phyloP scores from a whole-genome alignment of 495 filamentous ascomycete genomes.

The Thozetella sp. region DNA sequence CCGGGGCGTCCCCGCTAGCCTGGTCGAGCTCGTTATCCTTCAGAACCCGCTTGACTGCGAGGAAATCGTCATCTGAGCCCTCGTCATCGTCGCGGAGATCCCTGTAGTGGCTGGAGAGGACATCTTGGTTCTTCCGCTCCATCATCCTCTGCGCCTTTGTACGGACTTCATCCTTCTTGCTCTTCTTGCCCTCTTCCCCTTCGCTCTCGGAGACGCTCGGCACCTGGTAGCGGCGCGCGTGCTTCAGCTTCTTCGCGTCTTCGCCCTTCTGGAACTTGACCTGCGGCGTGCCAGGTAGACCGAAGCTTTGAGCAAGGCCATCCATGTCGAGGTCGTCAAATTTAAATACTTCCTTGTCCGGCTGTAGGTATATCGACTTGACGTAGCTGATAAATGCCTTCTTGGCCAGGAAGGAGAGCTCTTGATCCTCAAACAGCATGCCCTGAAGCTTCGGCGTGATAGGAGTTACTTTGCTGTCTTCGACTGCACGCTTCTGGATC shows the following conservation, averaged over 20 bases:
- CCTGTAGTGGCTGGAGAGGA: slow-evolving; percentile 89
- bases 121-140: slow-evolving; percentile 89
- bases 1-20: slow-evolving; percentile 31
- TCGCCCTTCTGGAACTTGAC: slow-evolving; percentile 92
- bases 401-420: slow-evolving; percentile 92
- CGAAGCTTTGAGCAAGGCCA: slow-evolving; percentile 80
- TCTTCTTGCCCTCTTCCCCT: slow-evolving; percentile 48
- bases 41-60: slow-evolving; percentile 84
- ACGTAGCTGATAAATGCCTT: slow-evolving; percentile 93
- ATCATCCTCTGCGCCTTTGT: slow-evolving; percentile 98
- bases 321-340: slow-evolving; percentile 80
- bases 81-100: slow-evolving; percentile 70
- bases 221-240: slow-evolving; percentile 66
- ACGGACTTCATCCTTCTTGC: slow-evolving; percentile 67
- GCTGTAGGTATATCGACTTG: slow-evolving; percentile 81
- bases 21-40: slow-evolving; percentile 48
- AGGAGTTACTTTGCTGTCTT: slow-evolving; percentile 84
- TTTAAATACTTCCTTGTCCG: slow-evolving; percentile 90
- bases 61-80: slow-evolving; percentile 76
- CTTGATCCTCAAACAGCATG: slow-evolving; percentile 92
- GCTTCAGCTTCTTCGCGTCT: slow-evolving; percentile 83
- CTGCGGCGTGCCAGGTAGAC: slow-evolving; percentile 85
- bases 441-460: slow-evolving; percentile 84
- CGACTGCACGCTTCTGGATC: slow-evolving; percentile 80
- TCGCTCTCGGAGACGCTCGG: slow-evolving; percentile 52